These are phyloP conservation scores for Oryza nivara DNA, from an alignment of 176 grass and related monocot genomes.

Conservation along the genomic window DNA sequence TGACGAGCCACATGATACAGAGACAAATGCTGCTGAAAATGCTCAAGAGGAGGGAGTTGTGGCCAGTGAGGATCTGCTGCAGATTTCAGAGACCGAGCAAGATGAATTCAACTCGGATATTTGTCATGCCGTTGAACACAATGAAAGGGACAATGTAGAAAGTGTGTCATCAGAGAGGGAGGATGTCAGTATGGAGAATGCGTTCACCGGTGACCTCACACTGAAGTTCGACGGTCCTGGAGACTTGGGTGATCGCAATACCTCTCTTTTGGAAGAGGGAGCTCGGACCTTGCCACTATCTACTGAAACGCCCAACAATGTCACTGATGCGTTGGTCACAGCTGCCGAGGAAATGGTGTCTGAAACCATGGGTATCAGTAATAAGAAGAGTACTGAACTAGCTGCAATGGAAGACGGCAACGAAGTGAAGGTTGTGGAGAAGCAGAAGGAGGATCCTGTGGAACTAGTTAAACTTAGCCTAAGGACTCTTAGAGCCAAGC, in stretches of 20 bases:
- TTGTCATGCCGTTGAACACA: constrained; percentile 8
- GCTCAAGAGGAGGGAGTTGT: not conserved
- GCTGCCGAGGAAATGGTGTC: not conserved
- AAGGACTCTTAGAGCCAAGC: constrained; percentile 37
- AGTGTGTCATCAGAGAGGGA: not conserved
- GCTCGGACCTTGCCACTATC: not conserved
- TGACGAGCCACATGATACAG: not conserved
- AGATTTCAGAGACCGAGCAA: not conserved
- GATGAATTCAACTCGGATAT: not conserved
- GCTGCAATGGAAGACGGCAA: not conserved
- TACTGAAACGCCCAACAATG: not conserved
- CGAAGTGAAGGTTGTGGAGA: not conserved
- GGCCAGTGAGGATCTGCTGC: not conserved
- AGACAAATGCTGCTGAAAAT: not conserved
- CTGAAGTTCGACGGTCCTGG: not conserved
- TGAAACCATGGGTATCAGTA: not conserved
- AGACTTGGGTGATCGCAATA: not conserved
- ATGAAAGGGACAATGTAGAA: not conserved
- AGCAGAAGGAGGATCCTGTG: not conserved
- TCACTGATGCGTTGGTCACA: not conserved
- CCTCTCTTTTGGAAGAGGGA: not conserved
- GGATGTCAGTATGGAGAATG: not conserved
- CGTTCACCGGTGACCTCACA: not conserved
- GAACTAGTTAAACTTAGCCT: constrained; percentile 5
- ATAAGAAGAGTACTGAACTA: not conserved